Evolutionary conservation across 192 early-diverging fungal species (phyloP).

Genomic region (Backusella australiensis): DNA sequence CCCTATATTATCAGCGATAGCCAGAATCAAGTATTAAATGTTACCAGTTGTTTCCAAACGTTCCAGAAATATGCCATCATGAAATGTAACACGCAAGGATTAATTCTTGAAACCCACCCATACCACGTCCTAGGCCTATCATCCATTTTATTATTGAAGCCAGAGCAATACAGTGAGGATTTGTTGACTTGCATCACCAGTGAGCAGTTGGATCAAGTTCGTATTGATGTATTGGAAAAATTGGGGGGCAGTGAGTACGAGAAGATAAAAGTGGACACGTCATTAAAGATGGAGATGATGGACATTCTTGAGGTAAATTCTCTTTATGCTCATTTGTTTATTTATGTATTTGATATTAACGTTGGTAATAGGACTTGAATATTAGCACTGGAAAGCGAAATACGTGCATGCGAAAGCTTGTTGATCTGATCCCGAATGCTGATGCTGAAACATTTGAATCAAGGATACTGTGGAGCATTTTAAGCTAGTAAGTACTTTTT

Average conservation of each 20-base stretch:
- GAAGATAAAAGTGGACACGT: neutral
- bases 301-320: neutral
- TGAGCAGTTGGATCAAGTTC: neutral
- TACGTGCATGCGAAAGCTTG: neutral
- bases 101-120: neutral
- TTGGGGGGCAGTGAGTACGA: neutral
- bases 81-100: neutral
- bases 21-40: too few relatives aligned
- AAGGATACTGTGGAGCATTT: neutral
- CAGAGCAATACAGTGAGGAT: neutral
- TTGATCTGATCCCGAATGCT: neutral
- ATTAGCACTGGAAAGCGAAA: neutral
- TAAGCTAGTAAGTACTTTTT: neutral
- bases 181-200: neutral
- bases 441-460: neutral
- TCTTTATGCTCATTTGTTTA: neutral
- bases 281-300: neutral
- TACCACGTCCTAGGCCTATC: neutral
- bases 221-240: neutral
- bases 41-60: too few relatives aligned
- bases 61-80: neutral
- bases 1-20: too few relatives aligned
- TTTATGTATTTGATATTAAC: neutral
- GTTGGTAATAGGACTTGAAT: neutral
- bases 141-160: neutral